Base-by-base conservation (phyloP, 139 green algal genomes). In the Chlorella sp. region DNA sequence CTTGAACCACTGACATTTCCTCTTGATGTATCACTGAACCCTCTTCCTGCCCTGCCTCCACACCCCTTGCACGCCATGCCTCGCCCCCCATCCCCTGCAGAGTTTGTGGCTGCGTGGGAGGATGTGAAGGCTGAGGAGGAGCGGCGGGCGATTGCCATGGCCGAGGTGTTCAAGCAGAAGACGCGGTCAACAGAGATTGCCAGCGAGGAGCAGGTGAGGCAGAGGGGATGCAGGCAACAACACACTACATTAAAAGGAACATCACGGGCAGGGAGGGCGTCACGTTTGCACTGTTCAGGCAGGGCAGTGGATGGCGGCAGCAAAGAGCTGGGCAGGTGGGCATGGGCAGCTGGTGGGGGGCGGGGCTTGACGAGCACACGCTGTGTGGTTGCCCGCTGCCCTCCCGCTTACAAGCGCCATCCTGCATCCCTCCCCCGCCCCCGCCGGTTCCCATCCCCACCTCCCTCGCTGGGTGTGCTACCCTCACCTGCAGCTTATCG, bases 111-210 rank as follows among this genome's bases (percentile, higher is more conserved):
- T 40, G 53, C 91, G 0, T 91, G 92, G 89, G 85, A 92, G 39
- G 66, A 88, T 22, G 69, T 95, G 75, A 91, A 95, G 76, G 86
- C 48, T 37, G 88, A 92, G 60, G 91, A 98, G 88, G 95, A 94
- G 87, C 89, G 89, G 42, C 86, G 78, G 12, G 95, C 94, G 9
- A 92, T 91, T 40, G 95, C 97, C 89, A 95, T 97, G 85, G 95
- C 93, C 1, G 92, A 97, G 89, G 68, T 96, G 86, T 99, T 97
- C 92, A 97, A 96, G 91, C 94, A 78, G 91, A 98, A 97, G 93
- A 80, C 86, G 0, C 91, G 91, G 48, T 92, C 39, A 57, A 86
- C 85, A 0, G 89, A 80, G 81, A 91, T 96, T 68, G n/a, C 92
- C n/a, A 96, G 88, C 11, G 95, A 97, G 40, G 96, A 98, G 94